Evolutionary conservation across 371 early-diverging fungal species (phyloP).

Genomic region (Circinella minor): DNA sequence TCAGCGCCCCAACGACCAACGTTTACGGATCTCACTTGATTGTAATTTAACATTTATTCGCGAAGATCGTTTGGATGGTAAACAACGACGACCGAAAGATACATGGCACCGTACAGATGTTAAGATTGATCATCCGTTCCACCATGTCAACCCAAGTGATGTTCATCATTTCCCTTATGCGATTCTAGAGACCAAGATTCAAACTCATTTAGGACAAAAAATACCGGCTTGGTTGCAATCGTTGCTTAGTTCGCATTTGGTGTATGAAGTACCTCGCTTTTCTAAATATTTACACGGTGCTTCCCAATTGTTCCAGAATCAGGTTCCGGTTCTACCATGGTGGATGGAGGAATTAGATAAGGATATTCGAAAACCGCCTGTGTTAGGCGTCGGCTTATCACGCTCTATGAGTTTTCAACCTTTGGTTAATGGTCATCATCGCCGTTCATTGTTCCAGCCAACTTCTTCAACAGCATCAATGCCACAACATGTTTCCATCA

Average conservation of each 20-base stretch:
- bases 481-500: conserved; percentile 8
- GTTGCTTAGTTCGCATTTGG: conserved; percentile 85
- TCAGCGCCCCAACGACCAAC: conserved; percentile 98
- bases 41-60: conserved; percentile 97
- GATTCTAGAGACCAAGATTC: conserved; percentile 96
- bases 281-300: conserved; percentile 99
- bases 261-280: conserved; percentile 97
- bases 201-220: conserved; percentile 87
- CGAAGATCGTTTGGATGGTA: conserved; percentile 84
- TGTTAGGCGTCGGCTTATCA: conserved; percentile 50
- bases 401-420: conserved; percentile 52
- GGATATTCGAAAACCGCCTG: conserved; percentile 81
- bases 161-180: conserved; percentile 96
- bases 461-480: not conserved
- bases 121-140: conserved; percentile 92
- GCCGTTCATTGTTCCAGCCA: conserved; percentile 25
- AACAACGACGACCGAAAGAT: conserved; percentile 27
- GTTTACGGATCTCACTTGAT: conserved; percentile 96
- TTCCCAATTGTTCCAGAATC: conserved; percentile 76
- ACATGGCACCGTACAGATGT: conserved; percentile 93
- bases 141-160: conserved; percentile 78
- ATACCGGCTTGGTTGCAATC: conserved; percentile 93
- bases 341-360: conserved; percentile 94
- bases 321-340: conserved; percentile 90
- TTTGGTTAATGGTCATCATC: conserved; percentile 45